phyloP scores from a whole-genome alignment of 2,329 filamentous ascomycete genomes.

The Scortechinia acanthostroma region DNA sequence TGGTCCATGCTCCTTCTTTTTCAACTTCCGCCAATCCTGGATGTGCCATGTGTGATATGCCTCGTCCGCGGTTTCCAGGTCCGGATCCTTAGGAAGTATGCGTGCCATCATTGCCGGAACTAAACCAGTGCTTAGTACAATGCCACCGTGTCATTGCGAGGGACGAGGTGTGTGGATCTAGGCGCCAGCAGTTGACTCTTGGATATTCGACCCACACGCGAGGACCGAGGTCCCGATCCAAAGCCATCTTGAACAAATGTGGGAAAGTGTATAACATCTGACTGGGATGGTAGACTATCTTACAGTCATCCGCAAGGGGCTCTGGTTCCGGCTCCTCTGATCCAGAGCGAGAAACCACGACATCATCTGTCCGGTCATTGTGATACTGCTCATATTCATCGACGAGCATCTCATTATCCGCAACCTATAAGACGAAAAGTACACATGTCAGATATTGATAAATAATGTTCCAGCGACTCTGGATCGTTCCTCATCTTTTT shows the following conservation, averaged over 20 bases:
- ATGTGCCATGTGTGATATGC: constrained; percentile 79
- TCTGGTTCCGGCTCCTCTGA: background rate
- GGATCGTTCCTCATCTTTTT: background rate
- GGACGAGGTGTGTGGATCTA: too few species aligned
- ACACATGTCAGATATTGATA: background rate
- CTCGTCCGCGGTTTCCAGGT: constrained; percentile 68
- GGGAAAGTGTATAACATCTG: too few species aligned
- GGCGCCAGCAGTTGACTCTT: too few species aligned
- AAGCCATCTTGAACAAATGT: too few species aligned
- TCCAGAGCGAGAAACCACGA: constrained; percentile 1
- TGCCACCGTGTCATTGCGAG: too few species aligned
- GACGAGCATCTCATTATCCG: background rate
- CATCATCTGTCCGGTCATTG: background rate
- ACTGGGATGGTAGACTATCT: background rate
- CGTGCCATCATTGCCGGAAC: constrained; percentile 79
- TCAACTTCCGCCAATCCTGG: constrained; percentile 69
- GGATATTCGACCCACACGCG: too few species aligned
- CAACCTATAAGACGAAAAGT: background rate
- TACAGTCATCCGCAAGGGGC: background rate
- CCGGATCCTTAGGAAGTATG: constrained; percentile 65
- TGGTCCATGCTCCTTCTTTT: constrained; percentile 80
- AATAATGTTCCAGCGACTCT: background rate
- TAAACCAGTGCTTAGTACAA: too few species aligned
- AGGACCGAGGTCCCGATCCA: too few species aligned
- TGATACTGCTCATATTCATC: constrained; percentile 1